Percentiles rank a stretch among this genome's conserved stretches.
Evolutionary conservation across 179 eudicot species (phyloP).

Genomic region (Patellifolia procumbens): DNA sequence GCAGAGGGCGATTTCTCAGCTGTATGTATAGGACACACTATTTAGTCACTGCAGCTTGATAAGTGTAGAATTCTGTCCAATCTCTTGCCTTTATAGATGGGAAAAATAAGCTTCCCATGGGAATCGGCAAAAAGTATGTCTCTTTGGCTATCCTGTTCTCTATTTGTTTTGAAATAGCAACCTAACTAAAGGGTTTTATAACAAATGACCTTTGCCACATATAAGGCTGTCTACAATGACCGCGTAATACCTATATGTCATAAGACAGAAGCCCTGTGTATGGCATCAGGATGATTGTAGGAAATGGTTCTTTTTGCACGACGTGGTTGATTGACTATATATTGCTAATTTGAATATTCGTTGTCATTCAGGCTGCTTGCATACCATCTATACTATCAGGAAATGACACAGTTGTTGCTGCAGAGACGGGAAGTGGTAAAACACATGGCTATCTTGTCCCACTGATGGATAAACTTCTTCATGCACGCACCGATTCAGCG

Average conservation of each 20-base stretch:
- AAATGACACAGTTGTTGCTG: constrained; percentile 78
- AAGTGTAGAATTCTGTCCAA: background rate
- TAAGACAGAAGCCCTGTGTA: background rate
- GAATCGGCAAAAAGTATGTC: background rate
- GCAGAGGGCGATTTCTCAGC: background rate
- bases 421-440: constrained; percentile 96
- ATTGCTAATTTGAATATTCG: constrained; percentile 10
- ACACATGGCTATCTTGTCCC: constrained; percentile 94
- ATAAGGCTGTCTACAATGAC: background rate
- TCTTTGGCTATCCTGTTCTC: background rate
- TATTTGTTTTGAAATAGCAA: constrained; percentile 2
- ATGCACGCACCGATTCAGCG: constrained; percentile 25
- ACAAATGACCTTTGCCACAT: background rate
- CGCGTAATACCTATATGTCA: background rate
- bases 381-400: constrained; percentile 77
- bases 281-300: background rate
- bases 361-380: constrained; percentile 75
- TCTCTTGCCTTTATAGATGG: background rate
- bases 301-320: background rate
- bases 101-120: background rate
- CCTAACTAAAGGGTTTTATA: background rate
- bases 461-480: constrained; percentile 57
- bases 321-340: background rate
- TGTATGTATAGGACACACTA: background rate
- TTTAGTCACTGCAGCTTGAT: background rate